These are phyloP conservation scores for Periconia sp. DNA, from an alignment of 2,329 filamentous ascomycete genomes.

Conservation along the genomic window DNA sequence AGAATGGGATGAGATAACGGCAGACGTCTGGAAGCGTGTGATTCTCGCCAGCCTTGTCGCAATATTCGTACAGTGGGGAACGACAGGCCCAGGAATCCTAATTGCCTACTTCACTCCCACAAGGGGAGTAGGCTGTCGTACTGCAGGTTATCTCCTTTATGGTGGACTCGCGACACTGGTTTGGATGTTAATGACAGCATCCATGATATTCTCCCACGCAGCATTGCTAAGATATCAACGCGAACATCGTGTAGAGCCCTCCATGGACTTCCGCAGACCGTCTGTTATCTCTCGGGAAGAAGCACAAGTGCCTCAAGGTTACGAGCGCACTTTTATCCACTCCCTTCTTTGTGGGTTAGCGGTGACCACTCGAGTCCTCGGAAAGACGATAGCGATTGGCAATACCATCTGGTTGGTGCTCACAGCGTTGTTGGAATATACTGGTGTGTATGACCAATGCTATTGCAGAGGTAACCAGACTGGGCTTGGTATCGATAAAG, in stretches of 20 bases:
- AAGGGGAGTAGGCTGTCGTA: slow-evolving; percentile 25
- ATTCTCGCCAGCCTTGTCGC: slow-evolving; percentile 17
- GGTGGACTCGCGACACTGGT: slow-evolving; percentile 18
- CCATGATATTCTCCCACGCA: slow-evolving; percentile 23
- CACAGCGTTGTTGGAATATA: slow-evolving; percentile 22
- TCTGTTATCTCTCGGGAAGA: background rate
- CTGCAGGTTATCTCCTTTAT: slow-evolving; percentile 22
- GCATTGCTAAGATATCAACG: slow-evolving; percentile 25
- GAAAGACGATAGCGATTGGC: slow-evolving; percentile 20
- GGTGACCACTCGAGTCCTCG: slow-evolving; percentile 17
- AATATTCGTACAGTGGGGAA: slow-evolving; percentile 31
- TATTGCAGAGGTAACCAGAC: slow-evolving; percentile 24
- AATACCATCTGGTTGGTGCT: slow-evolving; percentile 27
- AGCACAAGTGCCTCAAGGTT: slow-evolving; percentile 3
- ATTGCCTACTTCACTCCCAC: slow-evolving; percentile 27
- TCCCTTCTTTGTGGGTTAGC: slow-evolving; percentile 18
- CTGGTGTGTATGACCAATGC: slow-evolving; percentile 24
- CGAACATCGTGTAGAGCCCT: slow-evolving; percentile 16
- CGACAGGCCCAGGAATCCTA: slow-evolving; percentile 23
- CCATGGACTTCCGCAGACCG: slow-evolving; percentile 15
- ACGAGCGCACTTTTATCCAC: slow-evolving; percentile 14
- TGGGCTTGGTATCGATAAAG: slow-evolving; percentile 13
- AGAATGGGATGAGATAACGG: slow-evolving; percentile 20
- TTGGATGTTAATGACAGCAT: slow-evolving; percentile 20
- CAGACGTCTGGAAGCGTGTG: slow-evolving; percentile 22